phyloP scores from a whole-genome alignment of 2,329 filamentous ascomycete species.

The Metarhizium sp. region DNA sequence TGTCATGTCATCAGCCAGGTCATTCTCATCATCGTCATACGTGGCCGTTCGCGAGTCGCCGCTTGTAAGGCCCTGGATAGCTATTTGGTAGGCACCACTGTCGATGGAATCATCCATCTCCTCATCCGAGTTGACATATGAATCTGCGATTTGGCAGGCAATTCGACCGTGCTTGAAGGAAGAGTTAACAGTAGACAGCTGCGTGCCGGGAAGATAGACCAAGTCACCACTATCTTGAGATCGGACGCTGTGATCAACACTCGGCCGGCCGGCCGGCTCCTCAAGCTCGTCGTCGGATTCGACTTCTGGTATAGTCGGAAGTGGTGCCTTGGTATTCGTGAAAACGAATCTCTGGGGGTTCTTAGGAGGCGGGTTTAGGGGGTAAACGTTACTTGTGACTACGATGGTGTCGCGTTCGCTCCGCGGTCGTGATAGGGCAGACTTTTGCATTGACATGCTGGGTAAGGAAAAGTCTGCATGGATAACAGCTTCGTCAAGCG shows the following conservation, averaged over 20 bases:
- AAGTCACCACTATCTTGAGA: slow-evolving; percentile 32
- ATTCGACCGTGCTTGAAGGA: slow-evolving; percentile 47
- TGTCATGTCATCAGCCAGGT: slow-evolving; percentile 30
- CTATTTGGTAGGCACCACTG: slow-evolving; percentile 58
- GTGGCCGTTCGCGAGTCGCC: slow-evolving; percentile 34
- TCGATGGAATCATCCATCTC: slow-evolving; percentile 42
- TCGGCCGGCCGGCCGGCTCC: background rate
- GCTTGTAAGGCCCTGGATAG: slow-evolving; percentile 47
- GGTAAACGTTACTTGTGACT: slow-evolving; percentile 7
- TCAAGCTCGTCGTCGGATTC: background rate
- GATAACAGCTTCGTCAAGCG: slow-evolving; percentile 2
- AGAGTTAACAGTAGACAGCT: slow-evolving; percentile 39
- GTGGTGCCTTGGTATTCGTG: slow-evolving; percentile 29
- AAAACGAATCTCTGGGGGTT: slow-evolving; percentile 1
- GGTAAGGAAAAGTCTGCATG: slow-evolving; percentile 2
- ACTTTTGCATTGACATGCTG: background rate
- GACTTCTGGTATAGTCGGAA: slow-evolving; percentile 6
- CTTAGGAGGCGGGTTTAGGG: background rate
- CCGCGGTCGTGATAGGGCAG: background rate
- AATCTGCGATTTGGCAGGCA: slow-evolving; percentile 16
- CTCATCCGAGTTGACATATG: slow-evolving; percentile 3
- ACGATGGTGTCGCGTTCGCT: background rate
- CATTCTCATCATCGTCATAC: slow-evolving; percentile 34
- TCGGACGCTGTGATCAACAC: background rate
- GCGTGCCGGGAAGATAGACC: slow-evolving; percentile 38